Evolutionary conservation across 805 yeast genomes (phyloP), one percentile per base, ranked within the genome.

Genomic region (Scheffersomyces stipitis): DNA sequence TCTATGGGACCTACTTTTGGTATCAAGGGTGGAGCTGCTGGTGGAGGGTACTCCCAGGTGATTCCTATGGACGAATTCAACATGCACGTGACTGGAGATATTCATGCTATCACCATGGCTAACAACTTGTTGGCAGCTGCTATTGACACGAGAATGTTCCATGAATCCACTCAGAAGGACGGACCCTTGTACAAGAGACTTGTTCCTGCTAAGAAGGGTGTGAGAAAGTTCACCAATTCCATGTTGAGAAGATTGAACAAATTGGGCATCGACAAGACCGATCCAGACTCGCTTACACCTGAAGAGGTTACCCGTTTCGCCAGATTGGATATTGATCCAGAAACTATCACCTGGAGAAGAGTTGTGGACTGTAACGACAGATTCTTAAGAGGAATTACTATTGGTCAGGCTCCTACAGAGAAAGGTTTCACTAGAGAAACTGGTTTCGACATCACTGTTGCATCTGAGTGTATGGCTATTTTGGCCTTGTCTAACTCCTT

Each of bases 1-100:
- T 81, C 89, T 6, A 83, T 84, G 90, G 93, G 93, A 38, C 93
- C 93, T 46, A 84, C 93, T 14, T 84, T 84, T 54, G 93, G 93
- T 66, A 83, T 84, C 49, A 84, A 84, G 61, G 93, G 93, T 64
- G 93, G 93, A 66, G 93, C 93, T 49, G 93, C 93, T 5, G 93
- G 93, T 59, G 91, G 93, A 61, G 93, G 93, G 42, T 84, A 83
- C 57, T 81, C 93, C 18, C 91, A 84, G 63, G 93, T 84, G 22
- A 83, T 84, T 58, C 93, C 93, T 45, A 84, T 84, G 93, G 91
- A 84, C 62, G 93, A 84, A 57, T 84, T 84, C 70, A 84, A 84
- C 69, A 76, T 84, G 84, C 91, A 84, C 58, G 76, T 84, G 45
- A 84, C 93, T 33, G 93, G 93, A 60, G 93, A 84, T 62, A 84